Percentiles rank a stretch among this genome's conserved stretches.
phyloP scores from a whole-genome alignment of 345 rosid species.

The Noccaea caerulescens region DNA sequence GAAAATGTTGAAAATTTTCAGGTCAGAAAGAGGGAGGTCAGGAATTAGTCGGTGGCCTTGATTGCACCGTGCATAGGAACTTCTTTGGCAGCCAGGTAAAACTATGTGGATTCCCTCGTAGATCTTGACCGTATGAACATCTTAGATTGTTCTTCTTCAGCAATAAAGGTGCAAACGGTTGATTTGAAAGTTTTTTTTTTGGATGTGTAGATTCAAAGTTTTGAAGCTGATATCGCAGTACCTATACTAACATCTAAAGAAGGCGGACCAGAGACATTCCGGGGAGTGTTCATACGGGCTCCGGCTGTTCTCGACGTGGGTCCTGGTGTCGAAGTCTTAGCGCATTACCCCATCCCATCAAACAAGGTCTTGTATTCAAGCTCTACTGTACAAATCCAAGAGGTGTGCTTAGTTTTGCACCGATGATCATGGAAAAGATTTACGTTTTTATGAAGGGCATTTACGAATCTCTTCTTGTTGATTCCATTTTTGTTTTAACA shows the following conservation, averaged over 20 bases:
- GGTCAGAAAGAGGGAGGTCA: conserved; percentile 97
- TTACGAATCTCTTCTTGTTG: conserved; percentile 10
- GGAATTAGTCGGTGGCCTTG: conserved; percentile 83
- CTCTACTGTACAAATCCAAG: conserved; percentile 76
- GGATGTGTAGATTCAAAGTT: conserved; percentile 77
- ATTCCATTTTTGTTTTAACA: conserved; percentile 19
- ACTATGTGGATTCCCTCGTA: not conserved
- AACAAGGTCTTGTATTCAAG: conserved; percentile 73
- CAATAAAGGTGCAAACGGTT: not conserved
- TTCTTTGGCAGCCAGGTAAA: conserved; percentile 96
- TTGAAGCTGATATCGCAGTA: conserved; percentile 82
- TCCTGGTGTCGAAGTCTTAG: conserved; percentile 85
- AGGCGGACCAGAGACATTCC: conserved; percentile 86
- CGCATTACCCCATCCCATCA: conserved; percentile 67
- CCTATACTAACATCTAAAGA: conserved; percentile 75
- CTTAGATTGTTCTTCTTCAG: not conserved
- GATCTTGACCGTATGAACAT: not conserved
- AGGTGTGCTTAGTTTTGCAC: conserved; percentile 52
- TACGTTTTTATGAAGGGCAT: not conserved
- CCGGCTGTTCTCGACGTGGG: conserved; percentile 89
- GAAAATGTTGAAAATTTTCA: conserved; percentile 45
- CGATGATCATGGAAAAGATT: conserved; percentile 20
- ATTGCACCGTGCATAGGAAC: conserved; percentile 86
- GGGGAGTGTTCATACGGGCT: conserved; percentile 94
- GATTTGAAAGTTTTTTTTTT: not conserved